These are phyloP conservation scores for Chloranthus sessilifolius DNA, from an alignment of 164 flowering plant species.

Conservation along the genomic window DNA sequence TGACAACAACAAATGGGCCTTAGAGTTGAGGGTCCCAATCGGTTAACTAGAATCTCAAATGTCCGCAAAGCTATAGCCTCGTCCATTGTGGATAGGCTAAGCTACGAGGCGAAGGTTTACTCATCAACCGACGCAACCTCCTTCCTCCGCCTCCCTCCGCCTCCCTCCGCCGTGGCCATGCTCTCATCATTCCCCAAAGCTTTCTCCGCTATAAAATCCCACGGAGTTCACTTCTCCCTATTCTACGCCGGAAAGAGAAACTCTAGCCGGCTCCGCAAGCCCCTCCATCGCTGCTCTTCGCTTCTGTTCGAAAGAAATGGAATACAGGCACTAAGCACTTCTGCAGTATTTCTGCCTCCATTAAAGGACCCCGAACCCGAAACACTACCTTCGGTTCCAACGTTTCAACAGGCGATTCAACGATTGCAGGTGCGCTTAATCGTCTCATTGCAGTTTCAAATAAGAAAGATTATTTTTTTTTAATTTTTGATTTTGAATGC, in stretches of 20 bases:
- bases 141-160: not conserved
- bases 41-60: too few relatives aligned
- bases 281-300: conserved; percentile 6
- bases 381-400: conserved; percentile 34
- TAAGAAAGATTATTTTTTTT: not conserved
- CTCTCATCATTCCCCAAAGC: conserved; percentile 33
- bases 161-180: conserved; percentile 26
- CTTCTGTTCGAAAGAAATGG: conserved; percentile 12
- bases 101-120: too few relatives aligned
- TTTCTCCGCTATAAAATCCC: conserved; percentile 31
- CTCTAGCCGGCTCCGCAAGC: conserved; percentile 15
- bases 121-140: not conserved
- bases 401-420: conserved; percentile 95
- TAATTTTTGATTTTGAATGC: not conserved
- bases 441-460: not conserved
- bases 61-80: too few relatives aligned
- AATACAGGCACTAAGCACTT: conserved; percentile 17
- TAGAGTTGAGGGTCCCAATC: too few relatives aligned
- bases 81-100: too few relatives aligned
- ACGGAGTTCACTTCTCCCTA: conserved; percentile 17
- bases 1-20: too few relatives aligned
- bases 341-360: conserved; percentile 23
- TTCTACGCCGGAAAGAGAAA: conserved; percentile 13
- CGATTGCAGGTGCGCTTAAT: conserved; percentile 60
- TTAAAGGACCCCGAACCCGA: conserved; percentile 14